These are phyloP conservation scores for Crassisporium funariophilum DNA, from an alignment of 768 basidiomycete species.

Conservation along the genomic window DNA sequence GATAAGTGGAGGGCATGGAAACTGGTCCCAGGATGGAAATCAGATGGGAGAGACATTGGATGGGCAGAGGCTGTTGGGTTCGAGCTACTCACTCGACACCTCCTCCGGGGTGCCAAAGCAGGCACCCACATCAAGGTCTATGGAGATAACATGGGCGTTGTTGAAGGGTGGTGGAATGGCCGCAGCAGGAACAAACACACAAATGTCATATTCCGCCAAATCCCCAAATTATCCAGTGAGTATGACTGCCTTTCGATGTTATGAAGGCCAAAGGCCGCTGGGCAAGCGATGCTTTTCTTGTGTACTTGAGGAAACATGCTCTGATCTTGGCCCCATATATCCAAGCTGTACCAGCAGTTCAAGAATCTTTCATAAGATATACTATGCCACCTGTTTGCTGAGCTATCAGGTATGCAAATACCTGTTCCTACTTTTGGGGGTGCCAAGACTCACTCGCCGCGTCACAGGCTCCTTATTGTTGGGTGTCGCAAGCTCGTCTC, in stretches of 20 bases:
- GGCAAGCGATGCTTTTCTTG: not conserved
- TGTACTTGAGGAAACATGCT: not conserved
- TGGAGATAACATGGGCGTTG: slow-evolving; percentile 32
- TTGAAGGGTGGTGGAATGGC: slow-evolving; percentile 30
- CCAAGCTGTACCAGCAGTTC: not conserved
- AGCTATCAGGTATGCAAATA: too few species aligned
- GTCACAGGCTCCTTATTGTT: too few species aligned
- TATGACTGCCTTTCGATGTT: too few species aligned
- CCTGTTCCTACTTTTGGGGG: too few species aligned
- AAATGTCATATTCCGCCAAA: slow-evolving; percentile 19
- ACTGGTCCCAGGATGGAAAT: slow-evolving; percentile 26
- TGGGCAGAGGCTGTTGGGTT: slow-evolving; percentile 50
- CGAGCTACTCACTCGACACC: slow-evolving; percentile 32
- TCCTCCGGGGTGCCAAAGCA: not conserved
- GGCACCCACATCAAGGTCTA: slow-evolving; percentile 18
- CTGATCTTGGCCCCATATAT: not conserved
- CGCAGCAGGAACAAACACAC: slow-evolving; percentile 23
- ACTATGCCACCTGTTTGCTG: too few species aligned
- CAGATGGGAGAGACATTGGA: slow-evolving; percentile 34
- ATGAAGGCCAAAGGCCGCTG: not conserved
- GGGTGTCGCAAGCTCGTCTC: too few species aligned
- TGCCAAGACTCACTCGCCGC: too few species aligned
- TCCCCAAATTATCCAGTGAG: too few species aligned
- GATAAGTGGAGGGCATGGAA: not conserved
- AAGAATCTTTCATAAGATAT: too few species aligned